These are phyloP conservation scores for Hypomyces perniciosus DNA, from an alignment of 2,329 filamentous ascomycete genomes.

Conservation along the genomic window DNA sequence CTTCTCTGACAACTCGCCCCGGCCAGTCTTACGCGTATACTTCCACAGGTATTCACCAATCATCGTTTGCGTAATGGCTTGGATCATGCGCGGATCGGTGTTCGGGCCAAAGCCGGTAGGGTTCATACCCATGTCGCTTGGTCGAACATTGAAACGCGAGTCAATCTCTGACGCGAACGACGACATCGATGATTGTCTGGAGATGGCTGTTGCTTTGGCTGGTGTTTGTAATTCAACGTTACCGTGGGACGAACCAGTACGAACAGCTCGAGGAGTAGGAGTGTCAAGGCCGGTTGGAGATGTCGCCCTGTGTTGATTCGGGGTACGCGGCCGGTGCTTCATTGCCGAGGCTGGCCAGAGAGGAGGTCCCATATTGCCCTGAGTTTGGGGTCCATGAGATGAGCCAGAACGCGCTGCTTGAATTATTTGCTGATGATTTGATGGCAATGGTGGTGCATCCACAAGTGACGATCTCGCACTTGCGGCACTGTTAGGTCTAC, in stretches of 20 bases:
- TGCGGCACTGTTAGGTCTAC: conserved; percentile 65
- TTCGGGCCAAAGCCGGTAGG: conserved; percentile 57
- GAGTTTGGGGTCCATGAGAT: conserved; percentile 29
- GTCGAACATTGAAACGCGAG: conserved; percentile 72
- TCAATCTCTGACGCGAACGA: conserved; percentile 95
- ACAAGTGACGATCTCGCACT: conserved; percentile 50
- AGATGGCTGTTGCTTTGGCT: conserved; percentile 27
- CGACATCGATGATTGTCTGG: conserved; percentile 72
- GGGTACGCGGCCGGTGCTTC: conserved; percentile 54
- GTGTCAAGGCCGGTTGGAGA: conserved; percentile 50
- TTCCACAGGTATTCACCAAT: conserved; percentile 99
- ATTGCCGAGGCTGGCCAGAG: conserved; percentile 69
- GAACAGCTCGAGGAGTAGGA: conserved; percentile 48
- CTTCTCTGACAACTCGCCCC: conserved; percentile 80
- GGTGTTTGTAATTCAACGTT: conserved; percentile 44
- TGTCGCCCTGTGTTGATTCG: conserved; percentile 42
- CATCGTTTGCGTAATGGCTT: conserved; percentile 99
- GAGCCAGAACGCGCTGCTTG: conserved; percentile 65
- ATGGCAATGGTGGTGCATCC: conserved; percentile 64
- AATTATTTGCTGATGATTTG: conserved; percentile 78
- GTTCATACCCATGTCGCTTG: conserved; percentile 49
- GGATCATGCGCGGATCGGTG: conserved; percentile 96
- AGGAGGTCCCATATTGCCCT: conserved; percentile 74
- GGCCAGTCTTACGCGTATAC: conserved; percentile 91
- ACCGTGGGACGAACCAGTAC: conserved; percentile 42